phyloP scores from a whole-genome alignment of 106 monocot genomes.

The Gastrodia elata region DNA sequence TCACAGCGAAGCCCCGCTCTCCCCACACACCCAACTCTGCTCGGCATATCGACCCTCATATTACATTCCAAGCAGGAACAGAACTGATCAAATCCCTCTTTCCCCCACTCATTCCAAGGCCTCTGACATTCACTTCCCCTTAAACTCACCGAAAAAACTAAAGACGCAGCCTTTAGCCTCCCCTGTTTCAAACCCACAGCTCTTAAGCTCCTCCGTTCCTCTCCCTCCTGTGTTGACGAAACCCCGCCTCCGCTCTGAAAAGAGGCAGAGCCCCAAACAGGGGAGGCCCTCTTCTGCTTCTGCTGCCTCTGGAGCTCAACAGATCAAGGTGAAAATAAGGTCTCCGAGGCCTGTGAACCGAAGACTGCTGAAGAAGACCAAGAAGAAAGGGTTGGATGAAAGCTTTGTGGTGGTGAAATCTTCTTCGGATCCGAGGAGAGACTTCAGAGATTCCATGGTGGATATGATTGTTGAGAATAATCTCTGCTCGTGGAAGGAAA shows the following conservation, averaged over 20 bases:
- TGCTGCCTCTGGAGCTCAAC: background rate
- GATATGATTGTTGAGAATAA: slow-evolving; percentile 21
- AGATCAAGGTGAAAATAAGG: slow-evolving; percentile 14
- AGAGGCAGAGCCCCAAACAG: background rate
- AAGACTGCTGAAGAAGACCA: slow-evolving; percentile 6
- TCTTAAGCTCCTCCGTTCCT: background rate
- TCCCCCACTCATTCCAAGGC: slow-evolving; percentile 21
- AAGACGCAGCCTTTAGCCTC: background rate
- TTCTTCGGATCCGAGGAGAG: slow-evolving; percentile 17
- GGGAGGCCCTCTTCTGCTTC: background rate
- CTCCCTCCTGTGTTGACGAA: slow-evolving; percentile 14
- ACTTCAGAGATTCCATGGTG: slow-evolving; percentile 20
- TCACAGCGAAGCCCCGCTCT: background rate
- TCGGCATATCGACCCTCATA: slow-evolving; percentile 30
- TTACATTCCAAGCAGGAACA: slow-evolving; percentile 29
- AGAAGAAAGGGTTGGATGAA: slow-evolving; percentile 1
- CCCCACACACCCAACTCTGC: slow-evolving; percentile 7
- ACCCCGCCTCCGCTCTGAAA: background rate
- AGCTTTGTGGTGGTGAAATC: slow-evolving; percentile 51
- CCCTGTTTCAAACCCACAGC: background rate
- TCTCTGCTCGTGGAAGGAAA: slow-evolving; percentile 25
- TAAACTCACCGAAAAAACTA: background rate
- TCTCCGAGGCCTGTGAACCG: slow-evolving; percentile 22
- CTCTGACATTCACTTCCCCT: slow-evolving; percentile 23
- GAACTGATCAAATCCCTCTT: slow-evolving; percentile 2